Evolutionary conservation across 768 basidiomycete species (phyloP).

Genomic region (Collybia nuda): DNA sequence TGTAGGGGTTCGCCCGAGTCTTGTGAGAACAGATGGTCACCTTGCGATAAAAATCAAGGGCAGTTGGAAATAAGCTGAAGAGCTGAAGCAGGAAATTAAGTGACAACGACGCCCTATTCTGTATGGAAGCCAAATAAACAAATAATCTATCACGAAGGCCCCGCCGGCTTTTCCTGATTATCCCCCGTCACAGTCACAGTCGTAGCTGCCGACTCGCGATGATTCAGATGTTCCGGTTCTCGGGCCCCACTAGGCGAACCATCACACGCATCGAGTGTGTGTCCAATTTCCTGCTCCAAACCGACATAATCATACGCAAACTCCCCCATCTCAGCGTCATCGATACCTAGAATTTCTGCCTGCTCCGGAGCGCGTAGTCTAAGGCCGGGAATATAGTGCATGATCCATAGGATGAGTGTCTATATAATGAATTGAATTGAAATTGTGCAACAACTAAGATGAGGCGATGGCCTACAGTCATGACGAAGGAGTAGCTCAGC

Average conservation of each 20-base stretch:
- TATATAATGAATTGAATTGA: slow-evolving; percentile 21
- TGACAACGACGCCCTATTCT: too few relatives aligned
- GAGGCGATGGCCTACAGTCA: slow-evolving; percentile 55
- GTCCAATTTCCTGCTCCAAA: slow-evolving; percentile 58
- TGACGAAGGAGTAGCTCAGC: slow-evolving; percentile 68
- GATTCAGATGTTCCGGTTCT: slow-evolving; percentile 24
- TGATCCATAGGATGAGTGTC: slow-evolving; percentile 83
- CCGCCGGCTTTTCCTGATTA: too few relatives aligned
- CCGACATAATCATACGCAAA: slow-evolving; percentile 88
- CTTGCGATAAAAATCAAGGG: too few relatives aligned
- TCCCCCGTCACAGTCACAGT: not conserved
- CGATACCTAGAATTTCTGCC: slow-evolving; percentile 79
- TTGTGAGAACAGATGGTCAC: too few relatives aligned
- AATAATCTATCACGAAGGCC: not conserved
- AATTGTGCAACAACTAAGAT: not conserved
- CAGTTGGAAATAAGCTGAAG: too few relatives aligned
- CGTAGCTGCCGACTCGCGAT: slow-evolving; percentile 4
- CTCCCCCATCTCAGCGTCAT: slow-evolving; percentile 89
- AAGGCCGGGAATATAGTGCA: slow-evolving; percentile 85
- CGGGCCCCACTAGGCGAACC: slow-evolving; percentile 20
- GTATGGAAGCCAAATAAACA: too few relatives aligned
- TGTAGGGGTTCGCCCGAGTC: too few relatives aligned
- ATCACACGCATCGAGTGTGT: slow-evolving; percentile 20
- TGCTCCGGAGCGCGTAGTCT: slow-evolving; percentile 67
- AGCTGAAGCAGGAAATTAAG: too few relatives aligned